Evolutionary conservation across 2,329 filamentous ascomycete species (phyloP).

Genomic region (Diaporthe sp.): DNA sequence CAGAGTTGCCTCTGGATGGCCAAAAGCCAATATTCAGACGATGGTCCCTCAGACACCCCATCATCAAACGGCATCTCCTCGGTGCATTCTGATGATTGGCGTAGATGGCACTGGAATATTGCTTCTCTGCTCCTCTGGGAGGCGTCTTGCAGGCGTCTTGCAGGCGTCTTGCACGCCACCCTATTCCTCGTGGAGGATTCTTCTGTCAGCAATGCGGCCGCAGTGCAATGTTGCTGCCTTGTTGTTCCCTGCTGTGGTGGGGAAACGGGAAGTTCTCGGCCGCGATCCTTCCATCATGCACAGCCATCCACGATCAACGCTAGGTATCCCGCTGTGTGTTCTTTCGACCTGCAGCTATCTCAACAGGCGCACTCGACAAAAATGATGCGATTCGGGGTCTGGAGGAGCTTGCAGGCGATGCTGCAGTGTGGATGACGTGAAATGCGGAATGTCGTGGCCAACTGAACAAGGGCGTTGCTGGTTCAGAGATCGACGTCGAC

Average conservation of each 20-base stretch:
- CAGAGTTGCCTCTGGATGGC: background rate
- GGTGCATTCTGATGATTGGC: background rate
- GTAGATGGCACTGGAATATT: background rate
- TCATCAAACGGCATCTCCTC: background rate
- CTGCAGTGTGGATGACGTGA: constrained; percentile 2
- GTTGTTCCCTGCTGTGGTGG: constrained; percentile 1
- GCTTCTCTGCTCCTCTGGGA: no score
- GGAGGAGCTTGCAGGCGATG: background rate
- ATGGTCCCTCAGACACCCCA: background rate
- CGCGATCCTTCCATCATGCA: constrained; percentile 24
- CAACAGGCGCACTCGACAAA: background rate
- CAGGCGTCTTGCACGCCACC: background rate
- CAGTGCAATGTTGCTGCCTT: constrained; percentile 11
- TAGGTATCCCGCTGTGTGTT: background rate
- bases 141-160: no score
- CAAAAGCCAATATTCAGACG: background rate
- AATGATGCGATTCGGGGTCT: no score
- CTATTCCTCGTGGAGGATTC: background rate
- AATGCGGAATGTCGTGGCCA: constrained; percentile 9
- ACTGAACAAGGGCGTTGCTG: constrained; percentile 16
- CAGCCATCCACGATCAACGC: background rate
- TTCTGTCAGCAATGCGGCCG: background rate
- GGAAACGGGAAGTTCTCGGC: background rate
- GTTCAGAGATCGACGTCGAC: background rate
- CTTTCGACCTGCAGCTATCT: background rate